Evolutionary conservation across 345 rosid species (phyloP), one percentile per base, ranked within the genome.

Genomic region (Aquilaria yunnanensis): DNA sequence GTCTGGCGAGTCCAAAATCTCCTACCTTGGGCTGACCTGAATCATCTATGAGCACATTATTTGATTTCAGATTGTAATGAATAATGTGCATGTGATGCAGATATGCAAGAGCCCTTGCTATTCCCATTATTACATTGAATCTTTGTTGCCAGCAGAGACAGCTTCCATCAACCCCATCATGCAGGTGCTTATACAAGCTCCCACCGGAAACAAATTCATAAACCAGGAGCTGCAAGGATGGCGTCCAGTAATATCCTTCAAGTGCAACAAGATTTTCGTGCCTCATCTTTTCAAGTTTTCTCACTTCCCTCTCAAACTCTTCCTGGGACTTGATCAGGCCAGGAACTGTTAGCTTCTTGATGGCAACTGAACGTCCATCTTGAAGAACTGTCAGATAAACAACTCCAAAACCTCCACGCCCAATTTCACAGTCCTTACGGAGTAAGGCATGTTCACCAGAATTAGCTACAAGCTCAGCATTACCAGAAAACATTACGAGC

Each of bases 401-500:
- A 41, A 90, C 89, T 57, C 97, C 97, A 45, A 91, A 91, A 16
- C 96, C 97, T 2, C 97, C 97, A 32, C 89, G 93, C 2, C 97
- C 97, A 11, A 91, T 77, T 67, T 88, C 96, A 6, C 91, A 81
- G 70, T 91, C 96, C 85, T 91, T 88, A 74, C 81, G 84, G 45
- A 91, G 96, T 81, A 91, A 69, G 0, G 84, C 93, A 59, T 86
- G 82, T 5, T 87, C 82, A 30, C 94, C 96, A 9, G 43, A 37
- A 9, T 37, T 37, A 3, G 81, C 75, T 29, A 77, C 83, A 68
- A 88, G 85, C 63, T 84, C 86, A 10, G 89, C 89, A 4, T 83
- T 86, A 2, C 89, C 91, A n/a, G 93, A 84, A 70, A 91, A 91
- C 93, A 91, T 88, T 57, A 91, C 91, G n/a, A 91, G 90, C 72